Percentiles rank a stretch among this genome's conserved stretches.
Conservation (phyloP, 164 flowering plant genomes). For the Nymphaea colorata region DNA sequence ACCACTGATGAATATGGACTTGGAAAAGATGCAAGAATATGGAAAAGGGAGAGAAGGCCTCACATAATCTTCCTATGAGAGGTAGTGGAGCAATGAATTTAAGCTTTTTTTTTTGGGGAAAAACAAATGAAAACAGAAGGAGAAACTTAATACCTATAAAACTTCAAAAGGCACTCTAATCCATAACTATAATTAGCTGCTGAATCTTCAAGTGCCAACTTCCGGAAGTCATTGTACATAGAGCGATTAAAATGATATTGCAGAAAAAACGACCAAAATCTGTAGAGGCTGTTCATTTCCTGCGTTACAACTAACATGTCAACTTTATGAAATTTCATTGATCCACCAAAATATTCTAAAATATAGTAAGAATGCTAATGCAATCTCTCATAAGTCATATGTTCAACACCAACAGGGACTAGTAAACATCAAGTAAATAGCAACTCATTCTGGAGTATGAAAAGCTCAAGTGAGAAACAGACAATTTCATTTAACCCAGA, state of each 20-base stretch:
- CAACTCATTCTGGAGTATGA: no score
- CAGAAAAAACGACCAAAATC: conserved; percentile 90
- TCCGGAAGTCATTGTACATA: conserved; percentile 83
- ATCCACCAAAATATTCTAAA: neutral
- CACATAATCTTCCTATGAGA: no score
- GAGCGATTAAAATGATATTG: conserved; percentile 53
- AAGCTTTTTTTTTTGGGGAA: no score
- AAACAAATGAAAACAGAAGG: no score
- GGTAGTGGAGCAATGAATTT: no score
- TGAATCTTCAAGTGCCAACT: conserved; percentile 86
- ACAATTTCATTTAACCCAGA: no score
- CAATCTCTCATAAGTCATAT: neutral
- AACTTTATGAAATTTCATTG: neutral
- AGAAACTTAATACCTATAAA: conserved; percentile 49
- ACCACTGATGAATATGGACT: no score
- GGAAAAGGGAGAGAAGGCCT: no score
- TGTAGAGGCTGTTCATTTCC: conserved; percentile 96
- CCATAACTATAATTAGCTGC: conserved; percentile 83
- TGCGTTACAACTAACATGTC: conserved; percentile 19
- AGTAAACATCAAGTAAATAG: no score
- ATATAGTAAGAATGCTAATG: neutral
- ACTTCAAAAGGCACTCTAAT: conserved; percentile 87
- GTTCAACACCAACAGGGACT: no score
- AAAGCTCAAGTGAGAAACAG: no score
- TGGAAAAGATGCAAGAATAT: no score